Base-by-base conservation (phyloP, 805 yeast species). In the Zygosaccharomyces gambellarensis region DNA sequence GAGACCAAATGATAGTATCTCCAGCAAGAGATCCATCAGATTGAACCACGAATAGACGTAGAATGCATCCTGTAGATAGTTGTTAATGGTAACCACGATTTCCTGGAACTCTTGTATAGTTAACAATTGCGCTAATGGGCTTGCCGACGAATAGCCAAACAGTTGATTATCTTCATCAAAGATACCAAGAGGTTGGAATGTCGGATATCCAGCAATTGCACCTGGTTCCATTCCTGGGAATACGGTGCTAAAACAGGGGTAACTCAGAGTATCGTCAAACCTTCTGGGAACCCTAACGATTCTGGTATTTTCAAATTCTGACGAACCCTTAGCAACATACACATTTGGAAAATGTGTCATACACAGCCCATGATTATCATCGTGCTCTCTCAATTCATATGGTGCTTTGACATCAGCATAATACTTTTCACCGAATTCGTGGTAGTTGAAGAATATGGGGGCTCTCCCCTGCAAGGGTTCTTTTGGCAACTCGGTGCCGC, bases 261-360 rank as follows among this genome's bases (percentile, higher is more conserved):
- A 69, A 29, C 53, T 51, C 1, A 63, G 40, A 2, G 73, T 68
- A 8, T 58, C 62, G 14, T 68, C 68, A 48, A 74, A 79, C 1
- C 71, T 50, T 52, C 90, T 63, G 3, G 92, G 89, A 2, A 85
- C 71, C 46, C 90, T 62, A 3, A 85, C 82, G n/a, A 85, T 72
- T 50, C 92, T 67, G 0, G 86, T 79, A 6, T 58, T 49, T 17
- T 48, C 40, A 50, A 59, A 73, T 19, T 45, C 53, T 0, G 50
- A 46, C 2, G 79, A 68, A 6, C 58, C 59, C 3, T 45, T 50
- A 3, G 70, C 61, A 0, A 58, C 74, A 60, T 81, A 75, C 3
- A 74, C 68, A 55, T 83, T 82, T 5, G 89, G 90, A 59, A 83
- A 85, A 64, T 85, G 90, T 29, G 83, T 83, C 8, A 82, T 64